Evolutionary conservation across 2,329 filamentous ascomycete species (phyloP).

Genomic region (Aspergillus caelatus): DNA sequence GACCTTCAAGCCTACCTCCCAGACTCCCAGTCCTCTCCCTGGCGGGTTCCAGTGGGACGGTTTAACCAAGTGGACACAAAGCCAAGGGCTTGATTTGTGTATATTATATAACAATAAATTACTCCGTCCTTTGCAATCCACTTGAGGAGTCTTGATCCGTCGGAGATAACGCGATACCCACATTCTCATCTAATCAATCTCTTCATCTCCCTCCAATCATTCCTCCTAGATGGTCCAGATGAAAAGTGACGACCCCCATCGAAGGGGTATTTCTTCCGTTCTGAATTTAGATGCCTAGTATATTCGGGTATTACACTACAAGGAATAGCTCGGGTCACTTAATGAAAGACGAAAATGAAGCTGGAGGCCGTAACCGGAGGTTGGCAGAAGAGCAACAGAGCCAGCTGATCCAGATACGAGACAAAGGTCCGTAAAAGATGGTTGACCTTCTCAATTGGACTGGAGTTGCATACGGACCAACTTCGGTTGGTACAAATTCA

Average conservation of each 20-base stretch:
- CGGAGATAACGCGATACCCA: constrained; percentile 25
- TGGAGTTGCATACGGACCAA: neutral
- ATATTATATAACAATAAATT: neutral
- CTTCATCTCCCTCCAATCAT: constrained; percentile 15
- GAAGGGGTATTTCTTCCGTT: neutral
- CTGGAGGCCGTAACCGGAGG: neutral
- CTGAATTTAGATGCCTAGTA: neutral
- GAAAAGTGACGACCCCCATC: neutral
- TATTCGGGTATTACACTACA: neutral
- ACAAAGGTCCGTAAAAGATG: neutral
- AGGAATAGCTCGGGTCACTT: neutral
- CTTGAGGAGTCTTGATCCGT: constrained; percentile 14
- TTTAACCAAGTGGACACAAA: constrained; percentile 5
- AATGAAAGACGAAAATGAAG: neutral
- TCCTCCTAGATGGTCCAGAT: neutral
- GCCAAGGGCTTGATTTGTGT: constrained; percentile 7
- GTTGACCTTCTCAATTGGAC: neutral
- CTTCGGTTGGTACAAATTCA: neutral
- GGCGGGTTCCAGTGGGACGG: constrained; percentile 1
- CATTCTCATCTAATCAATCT: constrained; percentile 31
- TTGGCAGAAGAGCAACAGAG: neutral
- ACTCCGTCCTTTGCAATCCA: constrained; percentile 5
- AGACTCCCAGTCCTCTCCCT: neutral
- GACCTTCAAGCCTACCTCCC: neutral
- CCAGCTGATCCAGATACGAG: constrained; percentile 1